phyloP scores from a whole-genome alignment of 2,329 filamentous ascomycete species.

The Arthrinium puccinioides region DNA sequence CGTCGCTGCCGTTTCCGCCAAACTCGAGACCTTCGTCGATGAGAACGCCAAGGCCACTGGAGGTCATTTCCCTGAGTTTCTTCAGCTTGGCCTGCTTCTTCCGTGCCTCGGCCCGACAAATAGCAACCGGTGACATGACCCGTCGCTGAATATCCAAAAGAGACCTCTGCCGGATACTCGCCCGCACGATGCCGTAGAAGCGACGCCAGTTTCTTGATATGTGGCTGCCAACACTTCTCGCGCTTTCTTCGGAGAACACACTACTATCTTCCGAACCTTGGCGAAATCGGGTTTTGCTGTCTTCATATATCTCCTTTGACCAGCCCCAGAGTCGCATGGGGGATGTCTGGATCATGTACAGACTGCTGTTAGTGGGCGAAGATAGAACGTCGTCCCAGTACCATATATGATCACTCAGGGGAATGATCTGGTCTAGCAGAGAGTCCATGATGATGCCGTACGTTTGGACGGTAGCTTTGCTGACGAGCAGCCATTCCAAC shows the following conservation, averaged over 20 bases:
- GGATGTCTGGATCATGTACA: constrained; percentile 83
- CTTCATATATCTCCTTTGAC: constrained; percentile 61
- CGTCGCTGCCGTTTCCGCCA: constrained; percentile 48
- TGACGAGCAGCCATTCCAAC: constrained; percentile 83
- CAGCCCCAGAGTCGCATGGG: constrained; percentile 69
- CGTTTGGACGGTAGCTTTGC: constrained; percentile 86
- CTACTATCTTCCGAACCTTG: constrained; percentile 18
- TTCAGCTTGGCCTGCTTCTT: constrained; percentile 66
- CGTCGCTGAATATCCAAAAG: constrained; percentile 63
- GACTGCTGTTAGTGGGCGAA: constrained; percentile 67
- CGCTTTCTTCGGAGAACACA: constrained; percentile 15
- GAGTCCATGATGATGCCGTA: constrained; percentile 75
- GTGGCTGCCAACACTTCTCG: constrained; percentile 23
- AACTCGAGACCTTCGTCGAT: constrained; percentile 79
- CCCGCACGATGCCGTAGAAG: constrained; percentile 76
- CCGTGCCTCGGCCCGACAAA: constrained; percentile 67
- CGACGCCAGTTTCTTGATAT: constrained; percentile 48
- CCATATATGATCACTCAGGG: constrained; percentile 79
- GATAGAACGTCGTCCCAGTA: constrained; percentile 90
- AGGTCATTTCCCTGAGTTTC: constrained; percentile 70
- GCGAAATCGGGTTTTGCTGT: constrained; percentile 42
- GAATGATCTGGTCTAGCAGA: constrained; percentile 75
- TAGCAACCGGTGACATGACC: constrained; percentile 71
- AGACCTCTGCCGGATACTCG: constrained; percentile 67
- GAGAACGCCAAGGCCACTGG: constrained; percentile 78